Base-by-base conservation (phyloP, 495 filamentous ascomycete genomes). In the Aspergillus baeticus region DNA sequence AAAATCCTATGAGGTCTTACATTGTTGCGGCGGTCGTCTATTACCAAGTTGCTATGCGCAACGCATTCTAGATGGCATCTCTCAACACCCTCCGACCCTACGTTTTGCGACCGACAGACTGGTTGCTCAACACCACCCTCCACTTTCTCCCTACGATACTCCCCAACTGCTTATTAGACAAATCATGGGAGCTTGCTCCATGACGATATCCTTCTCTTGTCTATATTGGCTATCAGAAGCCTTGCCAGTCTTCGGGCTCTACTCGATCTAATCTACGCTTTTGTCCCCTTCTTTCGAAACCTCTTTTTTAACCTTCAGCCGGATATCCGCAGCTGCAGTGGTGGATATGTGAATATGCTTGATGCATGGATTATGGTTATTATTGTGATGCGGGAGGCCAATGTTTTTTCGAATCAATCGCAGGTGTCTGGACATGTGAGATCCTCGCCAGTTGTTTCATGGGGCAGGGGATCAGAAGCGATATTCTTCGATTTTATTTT, bases 1-100 rank as follows among this genome's bases (percentile, higher is more conserved):
- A 67, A 65, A 48, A 66, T 79, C 44, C 63, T 79, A 58, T 79
- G 69, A 50, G 26, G 35, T 42, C 34, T 14, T 49, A 53, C 51
- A 57, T 57, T 57, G 45, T 66, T 54, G 54, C 36, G 48, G 41
- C 63, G 44, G 58, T 45, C 43, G 56, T 29, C 26, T 29, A n/a
- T n/a, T n/a, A n/a, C n/a, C n/a, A n/a, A n/a, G n/a, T n/a, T n/a
- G n/a, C n/a, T n/a, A n/a, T n/a, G n/a, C n/a, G n/a, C n/a, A n/a
- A n/a, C n/a, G n/a, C n/a, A n/a, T n/a, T n/a, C n/a, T n/a, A n/a
- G n/a, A n/a, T n/a, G n/a, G n/a, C n/a, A n/a, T n/a, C n/a, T n/a
- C n/a, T n/a, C n/a, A n/a, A n/a, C n/a, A n/a, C n/a, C n/a, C n/a
- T n/a, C n/a, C n/a, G n/a, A n/a, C n/a, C n/a, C 29, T 22, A 29